A percentile compares a stretch with the other conserved stretches of the same genome.
Evolutionary conservation across 1,284 basidiomycete species (phyloP).

Genomic region (Malassezia psittaci): DNA sequence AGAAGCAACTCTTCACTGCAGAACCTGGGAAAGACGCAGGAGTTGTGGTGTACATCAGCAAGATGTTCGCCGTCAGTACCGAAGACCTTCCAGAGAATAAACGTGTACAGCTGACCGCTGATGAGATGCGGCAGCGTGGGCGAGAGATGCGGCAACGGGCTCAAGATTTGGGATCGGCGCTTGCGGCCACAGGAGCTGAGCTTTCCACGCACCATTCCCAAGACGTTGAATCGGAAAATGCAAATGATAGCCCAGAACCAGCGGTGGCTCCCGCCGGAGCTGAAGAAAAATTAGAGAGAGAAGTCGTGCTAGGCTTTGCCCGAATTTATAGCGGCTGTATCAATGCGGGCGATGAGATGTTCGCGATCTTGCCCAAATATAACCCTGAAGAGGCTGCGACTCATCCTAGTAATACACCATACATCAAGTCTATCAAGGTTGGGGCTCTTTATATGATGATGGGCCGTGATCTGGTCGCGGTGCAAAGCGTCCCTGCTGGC

Average conservation of each 20-base stretch:
- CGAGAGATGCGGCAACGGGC: constrained; percentile 32
- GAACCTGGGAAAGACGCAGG: constrained; percentile 24
- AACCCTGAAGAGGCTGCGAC: constrained; percentile 58
- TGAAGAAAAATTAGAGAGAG: constrained; percentile 19
- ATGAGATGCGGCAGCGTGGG: constrained; percentile 70
- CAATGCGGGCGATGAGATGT: constrained; percentile 57
- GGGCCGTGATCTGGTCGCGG: constrained; percentile 81
- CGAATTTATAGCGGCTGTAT: constrained; percentile 84
- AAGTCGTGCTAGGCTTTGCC: constrained; percentile 63
- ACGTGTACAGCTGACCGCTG: constrained; percentile 58
- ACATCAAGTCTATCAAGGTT: constrained; percentile 59
- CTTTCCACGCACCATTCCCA: constrained; percentile 14
- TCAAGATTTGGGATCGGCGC: constrained; percentile 26
- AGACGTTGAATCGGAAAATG: constrained; percentile 22
- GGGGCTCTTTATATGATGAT: constrained; percentile 90
- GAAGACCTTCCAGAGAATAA: constrained; percentile 71
- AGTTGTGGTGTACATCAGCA: constrained; percentile 70
- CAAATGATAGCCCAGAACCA: background rate
- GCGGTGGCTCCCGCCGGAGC: constrained; percentile 2
- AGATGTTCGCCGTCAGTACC: constrained; percentile 85
- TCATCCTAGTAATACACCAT: constrained; percentile 57
- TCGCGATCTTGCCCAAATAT: constrained; percentile 79
- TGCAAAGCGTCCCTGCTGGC: constrained; percentile 76
- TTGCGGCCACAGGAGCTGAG: constrained; percentile 43
- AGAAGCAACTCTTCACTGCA: constrained; percentile 63